phyloP scores from a whole-genome alignment of 2,329 filamentous ascomycete genomes.

The Diaporthe ilicicola region DNA sequence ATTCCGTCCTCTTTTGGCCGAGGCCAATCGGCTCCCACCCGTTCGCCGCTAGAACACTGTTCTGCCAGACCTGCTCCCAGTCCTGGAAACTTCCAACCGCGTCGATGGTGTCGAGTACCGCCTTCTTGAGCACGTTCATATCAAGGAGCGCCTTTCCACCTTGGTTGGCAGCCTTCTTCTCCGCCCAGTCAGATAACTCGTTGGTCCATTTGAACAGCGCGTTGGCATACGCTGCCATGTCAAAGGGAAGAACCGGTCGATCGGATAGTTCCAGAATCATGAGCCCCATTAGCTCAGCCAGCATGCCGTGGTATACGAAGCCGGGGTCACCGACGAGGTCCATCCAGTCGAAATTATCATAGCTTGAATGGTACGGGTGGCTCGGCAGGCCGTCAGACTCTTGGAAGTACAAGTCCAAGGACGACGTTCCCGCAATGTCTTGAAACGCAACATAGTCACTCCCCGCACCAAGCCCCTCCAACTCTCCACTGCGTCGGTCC shows the following conservation, averaged over 20 bases:
- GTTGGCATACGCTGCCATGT: conserved; percentile 77
- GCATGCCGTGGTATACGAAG: conserved; percentile 80
- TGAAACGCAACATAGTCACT: conserved; percentile 93
- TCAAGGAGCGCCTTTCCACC: conserved; percentile 51
- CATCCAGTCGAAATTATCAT: conserved; percentile 92
- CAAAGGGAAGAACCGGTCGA: conserved; percentile 82
- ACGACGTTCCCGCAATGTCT: conserved; percentile 87
- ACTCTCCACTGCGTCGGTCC: conserved; percentile 67
- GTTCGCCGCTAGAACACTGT: conserved; percentile 72
- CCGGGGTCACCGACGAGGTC: conserved; percentile 79
- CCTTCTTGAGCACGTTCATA: conserved; percentile 68
- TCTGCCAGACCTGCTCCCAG: conserved; percentile 83
- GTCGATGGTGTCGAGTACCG: conserved; percentile 66
- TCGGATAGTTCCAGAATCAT: conserved; percentile 88
- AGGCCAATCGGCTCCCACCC: conserved; percentile 80
- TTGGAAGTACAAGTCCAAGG: conserved; percentile 82
- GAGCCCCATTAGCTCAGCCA: conserved; percentile 82
- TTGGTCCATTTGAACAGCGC: conserved; percentile 71
- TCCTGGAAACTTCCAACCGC: conserved; percentile 72
- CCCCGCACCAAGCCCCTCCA: conserved; percentile 76
- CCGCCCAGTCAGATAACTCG: conserved; percentile 72
- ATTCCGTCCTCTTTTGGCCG: conserved; percentile 72
- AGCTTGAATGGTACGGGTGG: conserved; percentile 82
- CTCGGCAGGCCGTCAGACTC: conserved; percentile 42
- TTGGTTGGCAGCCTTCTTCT: conserved; percentile 57